phyloP scores from a whole-genome alignment of 129 eudicot genomes.

The Pseudognaphalium luteoalbum region DNA sequence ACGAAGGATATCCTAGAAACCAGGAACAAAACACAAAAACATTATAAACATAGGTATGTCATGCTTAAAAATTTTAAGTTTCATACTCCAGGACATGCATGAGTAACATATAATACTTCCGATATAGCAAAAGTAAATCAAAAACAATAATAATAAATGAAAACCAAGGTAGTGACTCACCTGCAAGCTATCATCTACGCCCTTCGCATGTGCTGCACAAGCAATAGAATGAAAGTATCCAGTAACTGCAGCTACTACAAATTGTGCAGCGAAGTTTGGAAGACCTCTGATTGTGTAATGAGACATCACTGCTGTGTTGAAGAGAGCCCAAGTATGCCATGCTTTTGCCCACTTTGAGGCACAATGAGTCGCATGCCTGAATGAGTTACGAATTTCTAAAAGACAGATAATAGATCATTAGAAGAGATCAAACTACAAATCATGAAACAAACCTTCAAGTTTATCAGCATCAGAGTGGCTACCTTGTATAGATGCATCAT shows the following conservation, averaged over 20 bases:
- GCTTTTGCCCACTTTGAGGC: conserved; percentile 93
- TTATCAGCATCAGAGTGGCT: conserved; percentile 13
- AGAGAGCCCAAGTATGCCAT: conserved; percentile 99
- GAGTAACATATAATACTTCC: neutral
- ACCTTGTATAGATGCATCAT: conserved; percentile 91
- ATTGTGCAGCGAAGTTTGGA: conserved; percentile 60
- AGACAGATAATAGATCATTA: conserved; percentile 17
- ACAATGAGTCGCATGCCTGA: conserved; percentile 75
- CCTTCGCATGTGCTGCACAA: conserved; percentile 87
- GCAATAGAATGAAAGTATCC: conserved; percentile 99
- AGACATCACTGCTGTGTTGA: conserved; percentile 98
- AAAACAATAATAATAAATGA: neutral
- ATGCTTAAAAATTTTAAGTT: neutral
- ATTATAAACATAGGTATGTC: conserved; percentile 7
- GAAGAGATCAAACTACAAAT: conserved; percentile 5
- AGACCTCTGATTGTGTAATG: conserved; percentile 83
- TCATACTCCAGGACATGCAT: conserved; percentile 8
- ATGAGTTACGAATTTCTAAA: conserved; percentile 75
- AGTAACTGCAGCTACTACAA: conserved; percentile 94
- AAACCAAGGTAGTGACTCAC: conserved; percentile 30
- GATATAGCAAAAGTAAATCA: neutral
- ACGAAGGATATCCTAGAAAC: conserved; percentile 89
- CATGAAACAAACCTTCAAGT: neutral
- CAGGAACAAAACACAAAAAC: conserved; percentile 12
- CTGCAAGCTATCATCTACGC: conserved; percentile 98